These are phyloP conservation scores for Rhodotorula diobovata DNA, from an alignment of 768 basidiomycete genomes.

Conservation along the genomic window DNA sequence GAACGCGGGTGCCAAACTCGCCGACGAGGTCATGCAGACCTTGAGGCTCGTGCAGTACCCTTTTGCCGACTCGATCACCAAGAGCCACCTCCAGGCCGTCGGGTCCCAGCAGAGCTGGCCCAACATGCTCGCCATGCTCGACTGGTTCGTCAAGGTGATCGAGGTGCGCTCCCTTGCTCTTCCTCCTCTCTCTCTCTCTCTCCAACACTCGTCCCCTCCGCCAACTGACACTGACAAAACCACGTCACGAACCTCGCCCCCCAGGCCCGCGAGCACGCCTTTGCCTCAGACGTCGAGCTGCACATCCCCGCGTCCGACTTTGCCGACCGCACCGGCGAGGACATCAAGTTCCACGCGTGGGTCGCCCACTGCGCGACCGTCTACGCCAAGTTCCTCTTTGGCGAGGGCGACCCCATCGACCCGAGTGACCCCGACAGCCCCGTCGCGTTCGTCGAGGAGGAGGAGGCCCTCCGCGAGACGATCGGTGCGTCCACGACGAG, in stretches of 20 bases:
- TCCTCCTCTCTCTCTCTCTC: neutral
- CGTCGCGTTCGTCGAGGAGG: slow-evolving; percentile 43
- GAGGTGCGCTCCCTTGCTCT: slow-evolving; percentile 57
- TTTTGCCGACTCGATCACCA: slow-evolving; percentile 68
- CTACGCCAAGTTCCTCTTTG: slow-evolving; percentile 64
- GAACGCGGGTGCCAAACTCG: slow-evolving; percentile 51
- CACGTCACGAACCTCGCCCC: neutral
- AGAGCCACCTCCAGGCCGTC: slow-evolving; percentile 79
- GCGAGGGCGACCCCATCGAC: slow-evolving; percentile 57
- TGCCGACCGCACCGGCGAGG: slow-evolving; percentile 19
- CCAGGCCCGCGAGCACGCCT: slow-evolving; percentile 34
- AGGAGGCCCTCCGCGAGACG: slow-evolving; percentile 14
- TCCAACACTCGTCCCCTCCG: neutral
- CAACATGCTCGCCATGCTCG: slow-evolving; percentile 72
- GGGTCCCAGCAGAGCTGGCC: slow-evolving; percentile 94
- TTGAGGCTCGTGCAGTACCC: slow-evolving; percentile 78
- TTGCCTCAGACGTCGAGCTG: slow-evolving; percentile 45
- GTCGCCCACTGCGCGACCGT: slow-evolving; percentile 31
- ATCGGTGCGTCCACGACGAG: slow-evolving; percentile 19
- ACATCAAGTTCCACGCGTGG: slow-evolving; percentile 39
- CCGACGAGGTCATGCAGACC: slow-evolving; percentile 75
- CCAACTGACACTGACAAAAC: neutral
- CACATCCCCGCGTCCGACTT: slow-evolving; percentile 59
- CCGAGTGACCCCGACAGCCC: neutral
- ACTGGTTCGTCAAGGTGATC: slow-evolving; percentile 85